A percentile compares a stretch with the other conserved stretches of the same genome.
These are phyloP conservation scores for Magnolia sinica DNA, from an alignment of 164 flowering plant species.

Conservation along the genomic window DNA sequence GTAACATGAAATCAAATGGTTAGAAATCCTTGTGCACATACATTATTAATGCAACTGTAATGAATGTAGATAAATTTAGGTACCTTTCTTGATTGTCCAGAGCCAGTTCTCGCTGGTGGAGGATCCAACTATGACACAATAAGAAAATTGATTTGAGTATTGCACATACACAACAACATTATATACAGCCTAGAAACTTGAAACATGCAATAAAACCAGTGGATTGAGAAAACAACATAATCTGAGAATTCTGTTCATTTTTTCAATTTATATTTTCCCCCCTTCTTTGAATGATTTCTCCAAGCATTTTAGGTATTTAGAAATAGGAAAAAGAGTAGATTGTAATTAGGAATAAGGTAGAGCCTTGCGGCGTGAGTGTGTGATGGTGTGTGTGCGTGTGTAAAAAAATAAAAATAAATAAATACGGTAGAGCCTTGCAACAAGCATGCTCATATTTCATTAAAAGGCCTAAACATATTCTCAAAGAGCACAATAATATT, in stretches of 20 bases:
- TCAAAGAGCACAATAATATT: no score
- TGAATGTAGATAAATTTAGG: slow-evolving; percentile 6
- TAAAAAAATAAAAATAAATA: no score
- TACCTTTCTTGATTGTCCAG: slow-evolving; percentile 69
- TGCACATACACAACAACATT: background rate
- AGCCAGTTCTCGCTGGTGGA: slow-evolving; percentile 48
- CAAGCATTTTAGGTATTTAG: background rate
- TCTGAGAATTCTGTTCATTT: background rate
- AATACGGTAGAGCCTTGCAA: no score
- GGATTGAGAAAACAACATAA: no score
- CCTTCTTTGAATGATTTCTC: background rate
- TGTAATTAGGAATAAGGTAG: no score
- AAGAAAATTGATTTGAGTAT: slow-evolving; percentile 11
- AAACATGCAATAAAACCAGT: background rate
- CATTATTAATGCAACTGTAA: background rate
- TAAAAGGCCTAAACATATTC: no score
- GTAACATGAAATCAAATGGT: background rate
- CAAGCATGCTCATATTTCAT: no score
- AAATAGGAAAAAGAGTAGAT: background rate
- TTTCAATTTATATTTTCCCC: no score
- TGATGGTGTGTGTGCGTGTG: no score
- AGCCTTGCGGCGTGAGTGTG: no score
- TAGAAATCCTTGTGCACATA: background rate
- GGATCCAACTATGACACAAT: slow-evolving; percentile 40
- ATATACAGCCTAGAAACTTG: background rate